phyloP scores from a whole-genome alignment of 495 filamentous ascomycete species.

The Penicillium tannophilum region DNA sequence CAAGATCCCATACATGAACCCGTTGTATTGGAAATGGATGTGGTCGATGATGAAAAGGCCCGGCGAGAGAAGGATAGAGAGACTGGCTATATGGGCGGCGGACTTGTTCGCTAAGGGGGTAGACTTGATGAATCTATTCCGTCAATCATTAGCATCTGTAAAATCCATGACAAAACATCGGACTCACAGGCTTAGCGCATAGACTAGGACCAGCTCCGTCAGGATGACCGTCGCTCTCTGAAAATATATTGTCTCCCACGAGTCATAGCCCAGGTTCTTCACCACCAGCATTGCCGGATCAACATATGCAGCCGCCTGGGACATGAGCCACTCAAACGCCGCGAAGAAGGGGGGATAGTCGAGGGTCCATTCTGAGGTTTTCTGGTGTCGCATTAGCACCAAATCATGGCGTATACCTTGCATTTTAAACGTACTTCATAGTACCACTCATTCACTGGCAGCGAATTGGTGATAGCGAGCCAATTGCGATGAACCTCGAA shows the following conservation, averaged over 20 bases:
- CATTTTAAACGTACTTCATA: constrained; percentile 63
- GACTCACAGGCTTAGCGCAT: constrained; percentile 74
- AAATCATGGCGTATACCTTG: background rate
- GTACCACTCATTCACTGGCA: constrained; percentile 92
- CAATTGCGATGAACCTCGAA: constrained; percentile 99
- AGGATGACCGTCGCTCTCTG: constrained; percentile 84
- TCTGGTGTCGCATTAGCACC: constrained; percentile 42
- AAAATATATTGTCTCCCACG: constrained; percentile 90
- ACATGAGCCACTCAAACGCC: constrained; percentile 85
- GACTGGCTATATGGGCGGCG: constrained; percentile 82
- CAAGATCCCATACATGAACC: constrained; percentile 88
- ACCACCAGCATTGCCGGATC: constrained; percentile 84
- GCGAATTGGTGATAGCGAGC: constrained; percentile 90
- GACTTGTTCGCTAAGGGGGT: constrained; percentile 62
- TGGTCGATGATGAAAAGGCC: constrained; percentile 90
- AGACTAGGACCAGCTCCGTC: constrained; percentile 82
- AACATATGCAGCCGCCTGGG: constrained; percentile 72
- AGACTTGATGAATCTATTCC: constrained; percentile 68
- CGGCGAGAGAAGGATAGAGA: constrained; percentile 89
- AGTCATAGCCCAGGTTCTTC: constrained; percentile 78
- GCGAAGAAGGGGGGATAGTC: constrained; percentile 98
- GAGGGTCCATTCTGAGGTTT: constrained; percentile 98
- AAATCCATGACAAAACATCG: background rate
- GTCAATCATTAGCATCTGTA: background rate
- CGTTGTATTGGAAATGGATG: constrained; percentile 99